These are phyloP conservation scores for Rauvolfia tetraphylla DNA, from an alignment of 257 asterid species.

Conservation along the genomic window DNA sequence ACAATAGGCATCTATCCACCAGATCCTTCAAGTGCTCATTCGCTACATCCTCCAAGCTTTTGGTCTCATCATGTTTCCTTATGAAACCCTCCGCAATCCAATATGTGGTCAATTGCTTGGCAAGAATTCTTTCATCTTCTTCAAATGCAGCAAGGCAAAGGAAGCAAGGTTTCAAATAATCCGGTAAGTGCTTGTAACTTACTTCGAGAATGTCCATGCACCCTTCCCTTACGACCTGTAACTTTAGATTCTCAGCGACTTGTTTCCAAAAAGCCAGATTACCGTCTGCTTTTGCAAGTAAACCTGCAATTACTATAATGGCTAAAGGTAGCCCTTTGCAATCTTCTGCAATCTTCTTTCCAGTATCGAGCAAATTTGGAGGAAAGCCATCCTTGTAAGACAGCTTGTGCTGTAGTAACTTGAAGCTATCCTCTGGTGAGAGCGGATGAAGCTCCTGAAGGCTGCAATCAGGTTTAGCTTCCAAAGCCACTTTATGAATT, in stretches of 20 bases:
- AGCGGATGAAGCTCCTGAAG: too few relatives aligned
- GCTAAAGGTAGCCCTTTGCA: conserved; percentile 17
- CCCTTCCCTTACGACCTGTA: neutral
- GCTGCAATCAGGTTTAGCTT: too few relatives aligned
- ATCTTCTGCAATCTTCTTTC: neutral
- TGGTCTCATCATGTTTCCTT: neutral
- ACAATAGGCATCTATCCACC: conserved; percentile 4
- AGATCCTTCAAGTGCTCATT: conserved; percentile 17
- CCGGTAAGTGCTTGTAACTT: conserved; percentile 10
- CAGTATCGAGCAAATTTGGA: neutral
- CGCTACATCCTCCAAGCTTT: conserved; percentile 5
- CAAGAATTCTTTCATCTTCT: conserved; percentile 8
- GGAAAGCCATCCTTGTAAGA: neutral
- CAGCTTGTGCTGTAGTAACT: neutral
- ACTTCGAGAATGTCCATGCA: conserved; percentile 6
- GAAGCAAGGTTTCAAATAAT: conserved; percentile 16
- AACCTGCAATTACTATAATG: neutral
- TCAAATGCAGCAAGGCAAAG: conserved; percentile 17
- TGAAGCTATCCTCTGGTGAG: too few relatives aligned
- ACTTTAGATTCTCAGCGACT: conserved; percentile 2
- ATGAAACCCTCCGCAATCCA: too few relatives aligned
- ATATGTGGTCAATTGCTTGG: conserved; percentile 1
- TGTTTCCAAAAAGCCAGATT: neutral
- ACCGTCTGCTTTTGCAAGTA: neutral
- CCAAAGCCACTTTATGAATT: too few relatives aligned